These are phyloP conservation scores for Boechera divaricarpa DNA, from an alignment of 345 rosid species.

Conservation along the genomic window DNA sequence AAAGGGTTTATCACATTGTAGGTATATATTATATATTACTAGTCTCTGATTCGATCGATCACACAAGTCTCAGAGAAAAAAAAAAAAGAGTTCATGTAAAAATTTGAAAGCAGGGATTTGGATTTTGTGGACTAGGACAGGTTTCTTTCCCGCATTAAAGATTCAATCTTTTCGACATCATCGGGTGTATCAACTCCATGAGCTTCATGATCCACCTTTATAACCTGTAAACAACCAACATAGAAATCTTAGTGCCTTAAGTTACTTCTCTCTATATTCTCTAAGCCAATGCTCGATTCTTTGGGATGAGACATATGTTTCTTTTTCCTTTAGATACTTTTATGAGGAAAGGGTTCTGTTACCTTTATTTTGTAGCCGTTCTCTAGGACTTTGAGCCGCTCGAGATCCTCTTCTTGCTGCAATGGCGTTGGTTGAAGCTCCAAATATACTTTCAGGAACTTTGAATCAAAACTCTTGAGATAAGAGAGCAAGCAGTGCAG, in stretches of 20 bases:
- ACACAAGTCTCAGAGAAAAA: not conserved
- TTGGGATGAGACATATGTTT: not conserved
- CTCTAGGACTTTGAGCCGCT: slow-evolving; percentile 97
- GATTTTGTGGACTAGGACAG: too few relatives aligned
- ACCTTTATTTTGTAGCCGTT: slow-evolving; percentile 99
- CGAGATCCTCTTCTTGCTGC: slow-evolving; percentile 95
- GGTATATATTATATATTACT: not conserved
- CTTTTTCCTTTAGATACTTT: not conserved
- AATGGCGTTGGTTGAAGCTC: slow-evolving; percentile 84
- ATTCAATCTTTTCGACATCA: too few relatives aligned
- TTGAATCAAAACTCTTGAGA: slow-evolving; percentile 83
- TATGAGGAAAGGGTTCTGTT: not conserved
- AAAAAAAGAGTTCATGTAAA: not conserved
- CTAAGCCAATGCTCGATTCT: not conserved
- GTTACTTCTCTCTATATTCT: not conserved
- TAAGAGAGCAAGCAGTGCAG: not conserved
- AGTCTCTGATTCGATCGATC: not conserved
- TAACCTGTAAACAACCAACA: slow-evolving; percentile 58
- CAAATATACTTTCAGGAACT: slow-evolving; percentile 81
- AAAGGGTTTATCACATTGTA: not conserved
- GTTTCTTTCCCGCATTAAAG: too few relatives aligned
- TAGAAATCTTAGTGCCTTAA: not conserved
- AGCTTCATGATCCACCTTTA: slow-evolving; percentile 41
- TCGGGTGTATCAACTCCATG: too few relatives aligned
- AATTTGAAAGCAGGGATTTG: not conserved